Percentiles rank a stretch among this genome's conserved stretches.
Evolutionary conservation across 2,329 filamentous ascomycete genomes (phyloP).

Genomic region (Nigrospora sphaerica): DNA sequence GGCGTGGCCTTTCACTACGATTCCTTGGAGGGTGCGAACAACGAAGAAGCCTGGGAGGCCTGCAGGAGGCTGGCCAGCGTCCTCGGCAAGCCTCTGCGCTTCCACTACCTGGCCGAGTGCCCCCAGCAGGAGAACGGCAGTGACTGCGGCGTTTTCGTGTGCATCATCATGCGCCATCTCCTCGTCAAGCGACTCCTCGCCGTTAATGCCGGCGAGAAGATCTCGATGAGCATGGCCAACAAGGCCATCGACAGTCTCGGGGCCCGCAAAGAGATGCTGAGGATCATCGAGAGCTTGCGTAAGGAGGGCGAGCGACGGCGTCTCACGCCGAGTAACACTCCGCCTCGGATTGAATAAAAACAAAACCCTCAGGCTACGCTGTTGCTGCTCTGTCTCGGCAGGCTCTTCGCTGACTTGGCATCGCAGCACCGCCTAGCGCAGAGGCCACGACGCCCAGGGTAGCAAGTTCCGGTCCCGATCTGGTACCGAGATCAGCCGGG

Average conservation of each 20-base stretch:
- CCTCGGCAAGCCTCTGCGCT: conserved; percentile 60
- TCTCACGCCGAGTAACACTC: conserved; percentile 30
- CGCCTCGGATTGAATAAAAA: conserved; percentile 35
- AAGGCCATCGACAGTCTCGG: conserved; percentile 75
- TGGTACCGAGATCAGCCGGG: too few species aligned
- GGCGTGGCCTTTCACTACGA: conserved; percentile 96
- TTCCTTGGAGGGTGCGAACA: conserved; percentile 70
- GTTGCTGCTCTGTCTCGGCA: too few species aligned
- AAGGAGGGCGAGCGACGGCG: conserved; percentile 79
- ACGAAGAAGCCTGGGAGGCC: conserved; percentile 62
- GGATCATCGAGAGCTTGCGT: conserved; percentile 77
- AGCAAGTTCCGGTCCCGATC: too few species aligned
- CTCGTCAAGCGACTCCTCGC: conserved; percentile 75
- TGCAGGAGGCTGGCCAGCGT: conserved; percentile 63
- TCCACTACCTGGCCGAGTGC: conserved; percentile 75
- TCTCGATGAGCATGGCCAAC: conserved; percentile 88
- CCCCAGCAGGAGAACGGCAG: conserved; percentile 88
- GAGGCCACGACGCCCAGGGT: too few species aligned
- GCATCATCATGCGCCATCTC: conserved; percentile 90
- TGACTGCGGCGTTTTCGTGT: conserved; percentile 95
- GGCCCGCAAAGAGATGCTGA: conserved; percentile 84
- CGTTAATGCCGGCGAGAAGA: conserved; percentile 75
- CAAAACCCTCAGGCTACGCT: too few species aligned
- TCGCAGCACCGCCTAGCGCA: too few species aligned
- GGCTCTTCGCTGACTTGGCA: too few species aligned